Evolutionary conservation across 1,139 yeast genomes (phyloP).

Genomic region (Chernovozyma aurita): DNA sequence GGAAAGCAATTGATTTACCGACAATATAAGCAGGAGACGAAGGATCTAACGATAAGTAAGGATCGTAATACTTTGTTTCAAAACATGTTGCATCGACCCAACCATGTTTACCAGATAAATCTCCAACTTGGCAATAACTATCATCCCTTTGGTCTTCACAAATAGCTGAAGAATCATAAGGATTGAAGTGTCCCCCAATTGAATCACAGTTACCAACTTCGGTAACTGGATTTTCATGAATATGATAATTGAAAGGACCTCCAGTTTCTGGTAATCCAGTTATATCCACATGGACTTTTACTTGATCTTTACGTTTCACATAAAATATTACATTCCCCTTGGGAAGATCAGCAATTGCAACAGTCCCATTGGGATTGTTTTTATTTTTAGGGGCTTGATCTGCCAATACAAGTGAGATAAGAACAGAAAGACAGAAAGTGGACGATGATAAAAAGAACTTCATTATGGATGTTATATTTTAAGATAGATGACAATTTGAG

Average conservation of each 20-base stretch:
- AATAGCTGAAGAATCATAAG: slow-evolving; percentile 41
- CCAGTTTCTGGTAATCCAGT: slow-evolving; percentile 52
- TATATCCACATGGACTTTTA: slow-evolving; percentile 57
- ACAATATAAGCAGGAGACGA: slow-evolving; percentile 45
- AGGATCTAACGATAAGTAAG: slow-evolving; percentile 48
- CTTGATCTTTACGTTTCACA: slow-evolving; percentile 40
- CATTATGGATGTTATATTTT: neutral
- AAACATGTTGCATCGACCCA: slow-evolving; percentile 52
- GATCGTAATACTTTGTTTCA: slow-evolving; percentile 49
- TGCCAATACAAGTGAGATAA: slow-evolving; percentile 17
- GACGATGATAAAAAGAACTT: neutral
- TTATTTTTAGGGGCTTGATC: slow-evolving; percentile 36
- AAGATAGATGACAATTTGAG: too few relatives aligned
- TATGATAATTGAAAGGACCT: slow-evolving; percentile 59
- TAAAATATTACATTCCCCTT: slow-evolving; percentile 50
- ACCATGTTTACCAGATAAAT: slow-evolving; percentile 63
- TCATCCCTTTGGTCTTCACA: slow-evolving; percentile 46
- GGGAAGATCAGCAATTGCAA: slow-evolving; percentile 58
- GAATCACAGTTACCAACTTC: slow-evolving; percentile 41
- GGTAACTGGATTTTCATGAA: slow-evolving; percentile 48
- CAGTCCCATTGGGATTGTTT: slow-evolving; percentile 41
- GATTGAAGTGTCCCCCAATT: slow-evolving; percentile 51
- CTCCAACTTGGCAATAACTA: slow-evolving; percentile 55
- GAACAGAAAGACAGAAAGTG: slow-evolving; percentile 1
- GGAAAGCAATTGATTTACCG: slow-evolving; percentile 51